Percentiles rank a stretch among this genome's conserved stretches.
phyloP scores from a whole-genome alignment of 176 grass and related monocot species.

The Musa schizocarpa region DNA sequence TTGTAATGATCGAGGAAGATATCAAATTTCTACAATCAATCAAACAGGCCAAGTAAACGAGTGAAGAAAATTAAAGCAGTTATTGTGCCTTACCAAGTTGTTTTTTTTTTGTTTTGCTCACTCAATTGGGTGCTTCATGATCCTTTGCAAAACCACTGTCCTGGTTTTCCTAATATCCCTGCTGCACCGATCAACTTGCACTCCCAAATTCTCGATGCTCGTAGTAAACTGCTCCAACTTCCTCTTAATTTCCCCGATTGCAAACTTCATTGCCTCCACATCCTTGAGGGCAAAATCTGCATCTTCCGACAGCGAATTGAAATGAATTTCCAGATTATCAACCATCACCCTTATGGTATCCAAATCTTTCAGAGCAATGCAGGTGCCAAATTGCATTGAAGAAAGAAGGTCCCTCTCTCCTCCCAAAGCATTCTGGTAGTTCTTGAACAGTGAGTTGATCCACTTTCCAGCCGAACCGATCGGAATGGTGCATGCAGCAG shows the following conservation, averaged over 20 bases:
- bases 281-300: constrained; percentile 4
- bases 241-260: not conserved
- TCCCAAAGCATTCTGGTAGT: not conserved
- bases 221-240: not conserved
- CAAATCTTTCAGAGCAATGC: constrained; percentile 2
- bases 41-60: not conserved
- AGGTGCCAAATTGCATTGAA: not conserved
- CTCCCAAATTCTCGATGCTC: constrained; percentile 1
- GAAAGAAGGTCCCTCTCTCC: not conserved
- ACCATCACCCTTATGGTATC: constrained; percentile 5
- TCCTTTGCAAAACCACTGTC: not conserved
- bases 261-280: not conserved
- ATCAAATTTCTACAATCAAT: too few relatives aligned
- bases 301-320: constrained; percentile 1
- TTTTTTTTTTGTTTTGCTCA: not conserved
- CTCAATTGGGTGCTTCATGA: not conserved
- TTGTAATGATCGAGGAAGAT: too few relatives aligned
- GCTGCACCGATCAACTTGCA: not conserved
- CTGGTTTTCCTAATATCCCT: not conserved
- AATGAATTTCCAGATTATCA: constrained; percentile 5
- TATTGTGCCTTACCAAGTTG: not conserved
- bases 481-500: not conserved
- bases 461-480: not conserved
- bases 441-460: constrained; percentile 2
- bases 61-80: not conserved